Conservation (phyloP, 305 asterid genomes). For the Solanum hybrid region DNA sequence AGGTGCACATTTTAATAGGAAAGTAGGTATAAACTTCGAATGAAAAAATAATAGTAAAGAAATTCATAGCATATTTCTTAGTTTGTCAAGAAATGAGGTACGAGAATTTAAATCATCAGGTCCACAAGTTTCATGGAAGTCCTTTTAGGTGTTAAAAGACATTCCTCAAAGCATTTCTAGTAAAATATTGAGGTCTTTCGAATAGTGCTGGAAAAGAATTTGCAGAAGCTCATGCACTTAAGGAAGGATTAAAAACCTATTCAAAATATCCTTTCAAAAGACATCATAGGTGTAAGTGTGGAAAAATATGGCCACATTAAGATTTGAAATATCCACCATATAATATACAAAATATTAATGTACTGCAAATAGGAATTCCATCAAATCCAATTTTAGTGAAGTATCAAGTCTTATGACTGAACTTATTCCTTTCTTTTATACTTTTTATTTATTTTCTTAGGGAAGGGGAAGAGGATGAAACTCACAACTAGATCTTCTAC, state of each 20-base stretch:
- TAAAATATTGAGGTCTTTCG: neutral
- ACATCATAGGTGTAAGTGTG: neutral
- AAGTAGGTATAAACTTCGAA: neutral
- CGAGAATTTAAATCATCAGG: neutral
- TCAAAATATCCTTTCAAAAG: neutral
- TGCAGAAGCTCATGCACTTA: neutral
- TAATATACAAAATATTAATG: neutral
- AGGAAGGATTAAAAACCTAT: neutral
- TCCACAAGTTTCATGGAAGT: neutral
- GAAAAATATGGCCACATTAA: neutral
- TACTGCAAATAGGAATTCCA: neutral
- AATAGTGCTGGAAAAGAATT: neutral
- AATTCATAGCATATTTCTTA: neutral
- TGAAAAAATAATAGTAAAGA: neutral
- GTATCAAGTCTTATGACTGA: neutral
- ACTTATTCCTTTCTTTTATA: neutral
- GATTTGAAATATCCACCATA: neutral
- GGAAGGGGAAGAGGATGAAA: neutral
- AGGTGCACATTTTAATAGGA: neutral
- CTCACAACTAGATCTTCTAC: constrained; percentile 72
- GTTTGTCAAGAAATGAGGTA: neutral
- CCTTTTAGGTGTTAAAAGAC: neutral
- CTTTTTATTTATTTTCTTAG: neutral
- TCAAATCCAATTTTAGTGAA: neutral
- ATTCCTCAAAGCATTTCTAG: neutral